These are phyloP conservation scores for Cercospora sp. DNA, from an alignment of 2,329 filamentous ascomycete species.

Conservation along the genomic window DNA sequence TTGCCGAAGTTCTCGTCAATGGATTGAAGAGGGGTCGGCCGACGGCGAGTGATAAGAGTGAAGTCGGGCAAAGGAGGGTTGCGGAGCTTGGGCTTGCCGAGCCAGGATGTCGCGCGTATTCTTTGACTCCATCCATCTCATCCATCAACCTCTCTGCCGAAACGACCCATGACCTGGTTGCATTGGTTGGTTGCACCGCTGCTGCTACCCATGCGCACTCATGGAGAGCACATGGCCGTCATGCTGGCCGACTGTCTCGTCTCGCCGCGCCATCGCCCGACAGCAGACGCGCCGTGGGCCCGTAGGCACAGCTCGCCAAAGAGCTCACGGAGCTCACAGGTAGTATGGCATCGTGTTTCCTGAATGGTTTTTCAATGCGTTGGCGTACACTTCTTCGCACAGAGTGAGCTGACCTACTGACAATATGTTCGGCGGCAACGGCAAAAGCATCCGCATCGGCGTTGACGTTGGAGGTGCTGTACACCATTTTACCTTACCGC, in stretches of 20 bases:
- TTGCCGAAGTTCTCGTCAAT: neutral
- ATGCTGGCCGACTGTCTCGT: neutral
- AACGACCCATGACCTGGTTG: neutral
- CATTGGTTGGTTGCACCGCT: neutral
- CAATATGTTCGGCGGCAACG: conserved; percentile 2
- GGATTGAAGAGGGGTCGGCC: conserved; percentile 2
- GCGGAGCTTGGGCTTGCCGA: neutral
- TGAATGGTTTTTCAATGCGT: neutral
- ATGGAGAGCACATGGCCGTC: neutral
- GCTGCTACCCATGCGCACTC: neutral
- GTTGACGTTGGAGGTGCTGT: conserved; percentile 46
- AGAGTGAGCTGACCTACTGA: neutral
- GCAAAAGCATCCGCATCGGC: conserved; percentile 43
- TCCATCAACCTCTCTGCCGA: neutral
- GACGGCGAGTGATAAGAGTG: conserved; percentile 12
- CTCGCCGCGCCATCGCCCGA: conserved; percentile 3
- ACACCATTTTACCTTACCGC: neutral
- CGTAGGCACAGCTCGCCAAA: conserved; percentile 3
- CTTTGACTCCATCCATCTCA: neutral
- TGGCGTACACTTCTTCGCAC: neutral
- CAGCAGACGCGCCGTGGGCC: neutral
- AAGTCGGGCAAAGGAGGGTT: neutral
- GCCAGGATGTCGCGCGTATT: neutral
- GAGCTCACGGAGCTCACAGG: neutral
- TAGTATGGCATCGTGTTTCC: neutral